A percentile compares a stretch with the other conserved stretches of the same genome.
Evolutionary conservation across 2,329 filamentous ascomycete species (phyloP).

Genomic region (Diaporthe citrichinensis): DNA sequence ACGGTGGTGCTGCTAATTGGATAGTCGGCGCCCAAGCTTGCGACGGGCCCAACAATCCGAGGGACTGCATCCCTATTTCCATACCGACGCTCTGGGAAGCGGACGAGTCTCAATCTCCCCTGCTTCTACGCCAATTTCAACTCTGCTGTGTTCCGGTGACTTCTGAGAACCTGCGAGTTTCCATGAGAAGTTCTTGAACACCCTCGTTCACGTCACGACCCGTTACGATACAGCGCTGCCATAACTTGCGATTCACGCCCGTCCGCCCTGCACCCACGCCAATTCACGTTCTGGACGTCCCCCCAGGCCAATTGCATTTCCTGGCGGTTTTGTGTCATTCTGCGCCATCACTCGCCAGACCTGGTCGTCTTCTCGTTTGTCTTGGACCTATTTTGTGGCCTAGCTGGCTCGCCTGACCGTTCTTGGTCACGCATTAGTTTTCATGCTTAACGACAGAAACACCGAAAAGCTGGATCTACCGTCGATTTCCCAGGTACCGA

Average conservation of each 20-base stretch:
- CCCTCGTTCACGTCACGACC: constrained; percentile 33
- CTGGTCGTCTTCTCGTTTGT: constrained; percentile 28
- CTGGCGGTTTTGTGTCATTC: constrained; percentile 34
- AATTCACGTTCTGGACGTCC: constrained; percentile 22
- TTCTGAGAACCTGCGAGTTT: constrained; percentile 7
- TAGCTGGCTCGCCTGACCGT: constrained; percentile 34
- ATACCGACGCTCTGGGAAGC: not conserved
- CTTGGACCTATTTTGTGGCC: constrained; percentile 17
- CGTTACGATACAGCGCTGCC: constrained; percentile 30
- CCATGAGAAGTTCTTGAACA: constrained; percentile 32
- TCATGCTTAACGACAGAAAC: constrained; percentile 52
- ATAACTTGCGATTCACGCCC: constrained; percentile 2
- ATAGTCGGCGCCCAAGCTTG: constrained; percentile 29
- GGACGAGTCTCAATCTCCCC: not conserved
- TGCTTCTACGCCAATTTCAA: constrained; percentile 6
- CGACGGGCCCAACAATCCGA: constrained; percentile 30
- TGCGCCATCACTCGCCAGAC: constrained; percentile 6
- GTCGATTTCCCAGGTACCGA: constrained; percentile 86
- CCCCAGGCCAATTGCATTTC: constrained; percentile 35
- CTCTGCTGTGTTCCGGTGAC: constrained; percentile 1
- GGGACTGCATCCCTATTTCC: constrained; percentile 30
- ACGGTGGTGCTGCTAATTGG: constrained; percentile 26
- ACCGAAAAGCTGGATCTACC: constrained; percentile 96
- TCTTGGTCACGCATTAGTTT: constrained; percentile 38
- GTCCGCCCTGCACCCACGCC: constrained; percentile 3